phyloP scores from a whole-genome alignment of 495 filamentous ascomycete genomes.

The Aspergillus heteromorphus region DNA sequence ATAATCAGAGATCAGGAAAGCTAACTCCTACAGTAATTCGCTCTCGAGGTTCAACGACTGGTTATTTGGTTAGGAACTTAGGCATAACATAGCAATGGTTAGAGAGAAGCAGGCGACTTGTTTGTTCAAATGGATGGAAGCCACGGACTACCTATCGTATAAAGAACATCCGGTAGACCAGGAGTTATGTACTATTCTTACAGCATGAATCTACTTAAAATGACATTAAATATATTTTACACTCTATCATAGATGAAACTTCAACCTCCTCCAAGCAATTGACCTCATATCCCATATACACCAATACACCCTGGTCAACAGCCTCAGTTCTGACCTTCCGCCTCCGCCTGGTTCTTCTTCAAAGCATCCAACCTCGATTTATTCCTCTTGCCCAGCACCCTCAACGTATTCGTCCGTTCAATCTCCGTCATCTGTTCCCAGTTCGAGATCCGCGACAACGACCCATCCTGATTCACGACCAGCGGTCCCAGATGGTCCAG shows the following conservation, averaged over 20 bases:
- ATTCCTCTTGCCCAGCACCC: slow-evolving; percentile 60
- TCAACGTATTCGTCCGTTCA: slow-evolving; percentile 56
- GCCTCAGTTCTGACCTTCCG: slow-evolving; percentile 6
- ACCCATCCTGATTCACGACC: slow-evolving; percentile 63
- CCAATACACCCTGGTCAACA: background rate
- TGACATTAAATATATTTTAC: background rate
- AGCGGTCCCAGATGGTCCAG: slow-evolving; percentile 60
- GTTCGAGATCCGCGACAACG: slow-evolving; percentile 59
- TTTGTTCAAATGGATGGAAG: background rate
- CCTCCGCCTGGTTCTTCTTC: slow-evolving; percentile 18
- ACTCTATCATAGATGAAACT: background rate
- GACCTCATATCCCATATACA: background rate
- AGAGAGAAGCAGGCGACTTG: background rate
- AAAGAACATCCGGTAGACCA: background rate
- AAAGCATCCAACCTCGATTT: slow-evolving; percentile 53
- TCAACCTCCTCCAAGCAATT: background rate
- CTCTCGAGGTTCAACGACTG: slow-evolving; percentile 23
- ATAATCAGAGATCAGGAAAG: background rate
- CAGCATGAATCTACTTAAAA: background rate
- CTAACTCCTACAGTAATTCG: slow-evolving; percentile 19
- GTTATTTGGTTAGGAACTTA: slow-evolving; percentile 12
- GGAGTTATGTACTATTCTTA: too few species aligned
- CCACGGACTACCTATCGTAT: background rate
- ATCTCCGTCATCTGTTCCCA: slow-evolving; percentile 62
- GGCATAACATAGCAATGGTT: background rate